These are phyloP conservation scores for Entomortierella beljakovae DNA, from an alignment of 192 early-diverging fungal genomes.

Conservation along the genomic window DNA sequence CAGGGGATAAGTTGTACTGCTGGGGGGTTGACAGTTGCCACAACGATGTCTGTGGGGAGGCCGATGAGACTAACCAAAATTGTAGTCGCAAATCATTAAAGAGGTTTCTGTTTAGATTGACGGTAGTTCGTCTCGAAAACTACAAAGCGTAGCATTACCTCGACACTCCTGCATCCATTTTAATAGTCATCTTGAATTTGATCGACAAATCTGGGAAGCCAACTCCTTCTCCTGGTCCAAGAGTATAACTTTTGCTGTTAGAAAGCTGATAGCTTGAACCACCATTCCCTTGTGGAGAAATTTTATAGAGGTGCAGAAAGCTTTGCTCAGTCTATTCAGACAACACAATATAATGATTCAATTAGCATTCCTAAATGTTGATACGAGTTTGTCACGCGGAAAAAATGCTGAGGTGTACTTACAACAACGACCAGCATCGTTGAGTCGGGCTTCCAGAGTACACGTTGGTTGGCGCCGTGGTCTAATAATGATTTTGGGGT, in stretches of 20 bases:
- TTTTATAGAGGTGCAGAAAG: constrained; percentile 77
- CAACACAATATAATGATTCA: background rate
- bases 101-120: background rate
- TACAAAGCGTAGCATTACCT: constrained; percentile 57
- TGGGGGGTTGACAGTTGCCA: constrained; percentile 74
- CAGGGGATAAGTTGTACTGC: constrained; percentile 82
- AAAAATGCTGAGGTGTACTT: constrained; percentile 6
- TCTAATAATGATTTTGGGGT: constrained; percentile 72
- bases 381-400: background rate
- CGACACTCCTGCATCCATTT: constrained; percentile 78
- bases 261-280: constrained; percentile 70
- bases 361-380: background rate
- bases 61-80: constrained; percentile 67
- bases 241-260: constrained; percentile 67
- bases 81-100: background rate
- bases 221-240: constrained; percentile 76
- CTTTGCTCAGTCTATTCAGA: constrained; percentile 77
- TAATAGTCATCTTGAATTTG: constrained; percentile 80
- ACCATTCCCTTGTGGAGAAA: constrained; percentile 63
- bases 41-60: constrained; percentile 71
- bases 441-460: constrained; percentile 82
- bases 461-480: constrained; percentile 77
- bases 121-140: background rate
- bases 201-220: constrained; percentile 66
- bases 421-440: constrained; percentile 74